phyloP scores from a whole-genome alignment of 2,329 filamentous ascomycete species.

The Ceratocystis albifundus region DNA sequence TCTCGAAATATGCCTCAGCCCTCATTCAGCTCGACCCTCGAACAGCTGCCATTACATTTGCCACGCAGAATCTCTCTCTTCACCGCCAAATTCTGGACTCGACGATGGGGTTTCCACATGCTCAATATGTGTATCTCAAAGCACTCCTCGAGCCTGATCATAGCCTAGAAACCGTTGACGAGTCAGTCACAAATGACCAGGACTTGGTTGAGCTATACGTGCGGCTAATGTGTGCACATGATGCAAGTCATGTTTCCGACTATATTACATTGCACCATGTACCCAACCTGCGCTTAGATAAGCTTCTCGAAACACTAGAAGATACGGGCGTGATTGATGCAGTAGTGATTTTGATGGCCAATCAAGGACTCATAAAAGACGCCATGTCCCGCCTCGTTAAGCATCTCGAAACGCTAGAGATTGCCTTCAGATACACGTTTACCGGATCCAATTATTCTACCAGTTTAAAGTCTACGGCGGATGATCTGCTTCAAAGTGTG shows the following conservation, averaged over 20 bases:
- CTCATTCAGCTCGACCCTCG: slow-evolving; percentile 56
- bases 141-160: slow-evolving; percentile 57
- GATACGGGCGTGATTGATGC: slow-evolving; percentile 83
- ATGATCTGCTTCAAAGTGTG: slow-evolving; percentile 63
- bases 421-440: slow-evolving; percentile 63
- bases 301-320: slow-evolving; percentile 78
- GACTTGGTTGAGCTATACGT: slow-evolving; percentile 74
- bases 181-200: slow-evolving; percentile 34
- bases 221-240: slow-evolving; percentile 78
- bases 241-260: slow-evolving; percentile 69
- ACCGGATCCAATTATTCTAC: slow-evolving; percentile 45
- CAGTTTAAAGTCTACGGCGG: slow-evolving; percentile 50
- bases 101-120: slow-evolving; percentile 46
- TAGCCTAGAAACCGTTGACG: slow-evolving; percentile 2
- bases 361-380: slow-evolving; percentile 69
- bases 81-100: slow-evolving; percentile 50
- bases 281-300: slow-evolving; percentile 65
- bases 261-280: slow-evolving; percentile 69
- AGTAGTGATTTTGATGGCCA: slow-evolving; percentile 78
- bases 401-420: slow-evolving; percentile 69
- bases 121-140: slow-evolving; percentile 66
- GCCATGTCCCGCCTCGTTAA: slow-evolving; percentile 77
- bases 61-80: slow-evolving; percentile 49
- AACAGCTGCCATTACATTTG: slow-evolving; percentile 54
- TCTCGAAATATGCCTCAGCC: slow-evolving; percentile 53